Evolutionary conservation across 2,329 filamentous ascomycete genomes (phyloP).

Genomic region (Chrysoporthe cubensis): DNA sequence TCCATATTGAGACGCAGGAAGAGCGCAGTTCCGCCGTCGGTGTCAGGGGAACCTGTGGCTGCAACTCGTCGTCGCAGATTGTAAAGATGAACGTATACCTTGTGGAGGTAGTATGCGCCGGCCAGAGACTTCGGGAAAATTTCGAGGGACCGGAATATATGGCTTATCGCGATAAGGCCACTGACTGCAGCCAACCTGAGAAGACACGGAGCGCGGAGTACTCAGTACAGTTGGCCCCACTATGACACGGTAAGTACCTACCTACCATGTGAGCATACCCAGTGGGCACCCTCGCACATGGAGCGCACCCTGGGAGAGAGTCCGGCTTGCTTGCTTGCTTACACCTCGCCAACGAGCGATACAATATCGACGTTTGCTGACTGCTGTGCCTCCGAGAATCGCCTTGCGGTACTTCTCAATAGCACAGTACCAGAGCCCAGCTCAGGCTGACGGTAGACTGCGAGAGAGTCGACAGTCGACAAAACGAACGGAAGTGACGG

Average conservation of each 20-base stretch:
- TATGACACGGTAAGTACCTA: slow-evolving; percentile 13
- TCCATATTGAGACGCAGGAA: slow-evolving; percentile 35
- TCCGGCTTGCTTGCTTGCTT: neutral
- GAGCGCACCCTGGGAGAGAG: neutral
- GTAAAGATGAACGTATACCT: neutral
- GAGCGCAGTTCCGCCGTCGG: neutral
- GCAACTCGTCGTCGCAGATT: neutral
- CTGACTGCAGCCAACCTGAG: no score
- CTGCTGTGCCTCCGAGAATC: neutral
- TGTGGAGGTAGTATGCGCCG: neutral
- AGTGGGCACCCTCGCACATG: no score
- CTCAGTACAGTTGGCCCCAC: neutral
- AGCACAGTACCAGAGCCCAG: neutral
- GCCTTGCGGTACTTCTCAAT: neutral
- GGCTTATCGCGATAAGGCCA: slow-evolving; percentile 16
- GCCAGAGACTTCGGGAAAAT: neutral
- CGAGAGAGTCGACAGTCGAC: neutral
- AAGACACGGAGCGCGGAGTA: neutral
- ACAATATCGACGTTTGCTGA: neutral
- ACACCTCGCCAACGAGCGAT: neutral
- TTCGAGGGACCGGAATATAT: slow-evolving; percentile 4
- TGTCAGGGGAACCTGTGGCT: neutral
- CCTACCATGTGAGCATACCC: no score
- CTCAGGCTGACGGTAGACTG: neutral
- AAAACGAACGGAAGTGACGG: neutral